Base-by-base conservation (phyloP, 192 early-diverging fungal genomes). In the Coemansia sp. region DNA sequence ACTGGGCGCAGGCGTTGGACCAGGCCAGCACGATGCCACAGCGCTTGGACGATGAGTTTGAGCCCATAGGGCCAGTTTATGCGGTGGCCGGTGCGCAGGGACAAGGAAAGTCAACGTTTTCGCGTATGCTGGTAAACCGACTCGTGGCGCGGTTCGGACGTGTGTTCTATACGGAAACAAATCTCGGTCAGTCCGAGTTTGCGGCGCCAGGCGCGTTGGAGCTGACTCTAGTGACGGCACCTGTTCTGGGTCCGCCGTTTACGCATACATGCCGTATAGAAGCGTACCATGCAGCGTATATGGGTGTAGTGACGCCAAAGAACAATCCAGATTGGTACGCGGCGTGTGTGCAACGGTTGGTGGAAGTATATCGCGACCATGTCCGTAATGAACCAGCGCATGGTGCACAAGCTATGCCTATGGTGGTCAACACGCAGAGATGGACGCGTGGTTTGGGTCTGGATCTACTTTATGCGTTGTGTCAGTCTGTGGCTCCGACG, bases 341-440 rank as follows among this genome's bases (percentile, higher is more conserved):
- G 29, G 75, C 67, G 0, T 90, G 87, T 53, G 66, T 97, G 9
- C 52, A 66, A 29, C 72, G 89, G 26, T 74, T 98, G 39, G 67
- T 86, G 6, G 64, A 72, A 21, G 73, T 83, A 16, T 97, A 89
- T 61, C 65, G 82, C 16, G 57, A 68, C 17, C 78, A 89, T 54
- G 59, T 75, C 22, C 29, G 57, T 7, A 27, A 4, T 8, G 68
- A 76, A 21, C 38, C 54, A 11, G 71, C 68, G 7, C 26, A 26
- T 16, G 53, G 29, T 6, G 2, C 3, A 4, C 7, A 26, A 3
- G 19, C 29, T 1, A 67, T 94, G 31, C 95, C 96, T 4, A 74
- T 98, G n/a, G 86, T 98, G 8, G 86, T 98, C 38, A 98, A 98
- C 73, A 97, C 94, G 2, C 90, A 94, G 64, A 95, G 96, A 0